A percentile compares a stretch with the other conserved stretches of the same genome.
Conservation (phyloP, 1,139 yeast species). For the Taphrina wiesneri region DNA sequence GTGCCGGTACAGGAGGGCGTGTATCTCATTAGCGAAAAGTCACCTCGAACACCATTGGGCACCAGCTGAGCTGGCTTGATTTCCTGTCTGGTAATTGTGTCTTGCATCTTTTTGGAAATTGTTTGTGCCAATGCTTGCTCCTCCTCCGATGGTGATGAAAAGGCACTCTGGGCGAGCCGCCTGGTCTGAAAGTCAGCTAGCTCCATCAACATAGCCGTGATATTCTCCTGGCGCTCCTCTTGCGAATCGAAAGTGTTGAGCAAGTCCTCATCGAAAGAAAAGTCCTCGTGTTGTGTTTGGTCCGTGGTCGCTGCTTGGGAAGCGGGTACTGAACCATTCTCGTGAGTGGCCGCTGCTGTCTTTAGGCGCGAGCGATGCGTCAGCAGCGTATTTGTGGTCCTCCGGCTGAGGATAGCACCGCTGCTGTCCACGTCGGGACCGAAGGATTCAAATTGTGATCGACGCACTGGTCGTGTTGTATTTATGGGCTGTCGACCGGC, state of each 20-base stretch:
- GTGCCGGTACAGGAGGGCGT: slow-evolving; percentile 15
- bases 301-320: neutral
- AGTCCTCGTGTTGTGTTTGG: neutral
- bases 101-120: neutral
- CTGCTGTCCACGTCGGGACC: slow-evolving; percentile 3
- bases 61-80: slow-evolving; percentile 1
- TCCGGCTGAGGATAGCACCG: neutral
- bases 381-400: neutral
- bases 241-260: slow-evolving; percentile 2
- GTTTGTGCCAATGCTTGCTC: neutral
- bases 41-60: neutral
- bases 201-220: neutral
- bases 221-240: neutral
- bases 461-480: neutral
- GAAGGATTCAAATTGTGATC: neutral
- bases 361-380: neutral
- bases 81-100: neutral
- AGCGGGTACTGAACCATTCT: neutral
- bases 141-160: neutral
- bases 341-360: neutral
- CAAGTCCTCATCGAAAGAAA: slow-evolving; percentile 6
- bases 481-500: neutral
- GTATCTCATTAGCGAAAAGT: slow-evolving; percentile 1
- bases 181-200: neutral
- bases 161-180: neutral